Base-by-base conservation (phyloP, 2,329 filamentous ascomycete genomes). In the Teratosphaeria zuluensis region DNA sequence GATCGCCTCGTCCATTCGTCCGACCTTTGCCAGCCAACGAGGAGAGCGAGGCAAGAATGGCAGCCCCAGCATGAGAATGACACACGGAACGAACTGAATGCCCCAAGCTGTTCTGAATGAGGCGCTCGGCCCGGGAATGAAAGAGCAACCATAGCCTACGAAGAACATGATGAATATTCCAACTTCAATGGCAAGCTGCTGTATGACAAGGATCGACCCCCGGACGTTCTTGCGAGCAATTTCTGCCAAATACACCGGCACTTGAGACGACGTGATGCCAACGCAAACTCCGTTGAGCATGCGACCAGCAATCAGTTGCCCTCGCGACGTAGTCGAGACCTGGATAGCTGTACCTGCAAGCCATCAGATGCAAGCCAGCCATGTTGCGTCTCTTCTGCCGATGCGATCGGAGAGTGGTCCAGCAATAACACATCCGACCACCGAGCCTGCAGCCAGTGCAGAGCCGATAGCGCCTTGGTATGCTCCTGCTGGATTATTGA, bases 401-500 rank as follows among this genome's bases (percentile, higher is more conserved):
- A 77, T 71, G 61, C 69, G 75, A 65, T 81, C 75, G n/a, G 77
- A 80, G 4, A 79, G 64, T 1, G 72, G 73, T 12, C 72, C 76
- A 35, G 78, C 76, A 16, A 77, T 74, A 8, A 78, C 62, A 2
- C 77, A 76, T 1, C 78, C 78, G 33, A 80, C 62, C 21, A 81
- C 72, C 0, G 77, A 80, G 12, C 79, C 78, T 21, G 74, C 78
- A 32, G 79, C 77, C 6, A 80, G 70, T n/a, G 78, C 71, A 32
- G 77, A 74, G 33, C 75, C 76, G 57, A 81, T 82, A 4, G 72
- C 77, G 51, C 79, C 80, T 66, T 81, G 79, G 1, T 69, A 65
- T 19, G 78, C 66, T 14, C 77, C 77, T 51, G 75, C 69, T 7
- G 80, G 80, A 53, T 78, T 77, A 64, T 81, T 63, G 66, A 82